Percentiles rank a stretch among this genome's conserved stretches.
phyloP scores from a whole-genome alignment of 1,284 basidiomycete species.

The Apiotrichum gamsii region DNA sequence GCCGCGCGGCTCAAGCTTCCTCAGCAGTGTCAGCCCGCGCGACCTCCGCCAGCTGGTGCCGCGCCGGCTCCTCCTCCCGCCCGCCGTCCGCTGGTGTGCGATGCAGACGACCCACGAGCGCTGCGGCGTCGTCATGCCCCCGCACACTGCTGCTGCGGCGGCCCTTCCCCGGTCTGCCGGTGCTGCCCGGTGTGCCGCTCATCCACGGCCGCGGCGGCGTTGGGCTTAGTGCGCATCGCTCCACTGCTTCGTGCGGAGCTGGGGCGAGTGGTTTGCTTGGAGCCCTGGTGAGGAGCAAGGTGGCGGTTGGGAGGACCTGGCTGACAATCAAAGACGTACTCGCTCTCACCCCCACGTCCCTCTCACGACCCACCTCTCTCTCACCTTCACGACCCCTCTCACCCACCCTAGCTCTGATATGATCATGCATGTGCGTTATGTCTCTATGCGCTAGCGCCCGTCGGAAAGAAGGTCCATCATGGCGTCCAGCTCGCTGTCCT shows the following conservation, averaged over 20 bases:
- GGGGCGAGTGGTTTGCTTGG: constrained; percentile 6
- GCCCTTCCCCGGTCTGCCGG: neutral
- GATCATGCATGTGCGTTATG: constrained; percentile 5
- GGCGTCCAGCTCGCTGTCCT: constrained; percentile 23
- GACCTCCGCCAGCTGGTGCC: too few relatives aligned
- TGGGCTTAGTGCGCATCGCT: too few relatives aligned
- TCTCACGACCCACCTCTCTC: neutral
- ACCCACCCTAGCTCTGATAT: neutral
- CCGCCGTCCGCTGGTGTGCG: too few relatives aligned
- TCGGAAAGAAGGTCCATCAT: neutral
- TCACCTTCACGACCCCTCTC: neutral
- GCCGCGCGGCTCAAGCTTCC: too few relatives aligned
- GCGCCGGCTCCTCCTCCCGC: too few relatives aligned
- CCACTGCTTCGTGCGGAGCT: neutral
- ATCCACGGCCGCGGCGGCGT: too few relatives aligned
- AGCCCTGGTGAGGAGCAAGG: neutral
- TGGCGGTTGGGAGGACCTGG: neutral
- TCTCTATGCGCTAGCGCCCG: neutral
- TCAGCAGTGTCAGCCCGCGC: too few relatives aligned
- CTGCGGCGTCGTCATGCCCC: neutral
- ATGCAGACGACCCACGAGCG: neutral
- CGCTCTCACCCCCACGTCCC: neutral
- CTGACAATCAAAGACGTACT: neutral
- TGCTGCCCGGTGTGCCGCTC: neutral
- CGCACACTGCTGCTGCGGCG: neutral